These are phyloP conservation scores for Lachancea quebecensis DNA, from an alignment of 805 yeast genomes.

Conservation along the genomic window DNA sequence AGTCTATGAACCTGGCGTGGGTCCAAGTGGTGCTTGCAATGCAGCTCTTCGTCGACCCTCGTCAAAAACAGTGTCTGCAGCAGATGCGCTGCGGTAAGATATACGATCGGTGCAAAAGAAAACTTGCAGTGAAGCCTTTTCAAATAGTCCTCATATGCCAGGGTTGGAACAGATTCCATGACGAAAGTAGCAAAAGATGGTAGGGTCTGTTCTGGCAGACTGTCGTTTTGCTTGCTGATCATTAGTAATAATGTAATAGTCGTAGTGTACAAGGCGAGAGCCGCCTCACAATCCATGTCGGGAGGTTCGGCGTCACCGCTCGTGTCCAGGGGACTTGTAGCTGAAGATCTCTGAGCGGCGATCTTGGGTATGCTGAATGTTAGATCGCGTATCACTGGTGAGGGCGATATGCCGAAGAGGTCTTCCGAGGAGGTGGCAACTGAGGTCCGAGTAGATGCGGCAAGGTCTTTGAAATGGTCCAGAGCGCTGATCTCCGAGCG, in stretches of 20 bases:
- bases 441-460: not conserved
- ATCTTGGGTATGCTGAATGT: not conserved
- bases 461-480: not conserved
- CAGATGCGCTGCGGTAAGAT: conserved; percentile 22
- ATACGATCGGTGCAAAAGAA: conserved; percentile 22
- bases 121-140: conserved; percentile 28
- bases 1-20: conserved; percentile 36
- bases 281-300: conserved; percentile 4
- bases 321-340: not conserved
- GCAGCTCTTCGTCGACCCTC: conserved; percentile 7
- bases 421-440: conserved; percentile 1
- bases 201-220: not conserved
- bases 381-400: not conserved
- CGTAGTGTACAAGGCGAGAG: conserved; percentile 3
- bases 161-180: conserved; percentile 28
- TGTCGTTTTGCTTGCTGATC: not conserved
- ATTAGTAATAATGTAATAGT: conserved; percentile 1
- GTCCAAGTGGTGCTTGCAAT: conserved; percentile 29
- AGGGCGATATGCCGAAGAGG: not conserved
- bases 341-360: not conserved
- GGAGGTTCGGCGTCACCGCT: conserved; percentile 1
- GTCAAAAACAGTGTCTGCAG: conserved; percentile 19
- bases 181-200: conserved; percentile 11
- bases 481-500: not conserved
- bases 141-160: conserved; percentile 20